Conservation (phyloP, 805 yeast genomes). For the Saccharomycopsis lassenensis region DNA sequence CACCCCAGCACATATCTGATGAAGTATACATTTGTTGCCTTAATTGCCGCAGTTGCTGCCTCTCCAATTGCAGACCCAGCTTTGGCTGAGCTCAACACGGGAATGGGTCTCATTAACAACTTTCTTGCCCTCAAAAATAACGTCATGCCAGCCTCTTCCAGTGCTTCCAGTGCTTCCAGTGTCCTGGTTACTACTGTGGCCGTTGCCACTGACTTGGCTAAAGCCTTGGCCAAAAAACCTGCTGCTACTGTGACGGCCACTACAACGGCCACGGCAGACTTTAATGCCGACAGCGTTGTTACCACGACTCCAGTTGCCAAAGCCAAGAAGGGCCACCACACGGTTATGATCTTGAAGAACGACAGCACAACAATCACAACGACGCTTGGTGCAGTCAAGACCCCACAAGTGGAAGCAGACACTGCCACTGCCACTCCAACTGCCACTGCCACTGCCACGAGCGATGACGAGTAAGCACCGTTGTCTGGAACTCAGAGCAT, state of each 20-base stretch:
- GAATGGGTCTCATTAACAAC: conserved; percentile 3
- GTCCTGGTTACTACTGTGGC: background rate
- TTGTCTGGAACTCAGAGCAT: no score
- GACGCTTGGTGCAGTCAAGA: background rate
- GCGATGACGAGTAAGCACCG: no score
- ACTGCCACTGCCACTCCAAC: conserved; percentile 1
- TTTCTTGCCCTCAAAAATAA: conserved; percentile 5
- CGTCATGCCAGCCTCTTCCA: background rate
- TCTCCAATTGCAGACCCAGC: background rate
- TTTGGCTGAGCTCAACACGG: background rate
- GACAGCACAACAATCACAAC: background rate
- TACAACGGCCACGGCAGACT: background rate
- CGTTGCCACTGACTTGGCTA: background rate
- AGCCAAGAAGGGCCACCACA: no score
- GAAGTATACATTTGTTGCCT: background rate
- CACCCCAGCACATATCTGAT: background rate
- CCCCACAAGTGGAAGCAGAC: no score
- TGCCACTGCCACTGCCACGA: background rate
- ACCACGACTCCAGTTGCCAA: background rate
- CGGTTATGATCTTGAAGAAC: background rate
- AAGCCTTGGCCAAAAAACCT: background rate
- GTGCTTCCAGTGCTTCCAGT: background rate
- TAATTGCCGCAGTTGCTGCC: background rate
- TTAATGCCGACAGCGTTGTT: background rate
- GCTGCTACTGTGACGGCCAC: background rate